These are phyloP conservation scores for Penicillium frequentans DNA, from an alignment of 2,329 filamentous ascomycete genomes.

Conservation along the genomic window DNA sequence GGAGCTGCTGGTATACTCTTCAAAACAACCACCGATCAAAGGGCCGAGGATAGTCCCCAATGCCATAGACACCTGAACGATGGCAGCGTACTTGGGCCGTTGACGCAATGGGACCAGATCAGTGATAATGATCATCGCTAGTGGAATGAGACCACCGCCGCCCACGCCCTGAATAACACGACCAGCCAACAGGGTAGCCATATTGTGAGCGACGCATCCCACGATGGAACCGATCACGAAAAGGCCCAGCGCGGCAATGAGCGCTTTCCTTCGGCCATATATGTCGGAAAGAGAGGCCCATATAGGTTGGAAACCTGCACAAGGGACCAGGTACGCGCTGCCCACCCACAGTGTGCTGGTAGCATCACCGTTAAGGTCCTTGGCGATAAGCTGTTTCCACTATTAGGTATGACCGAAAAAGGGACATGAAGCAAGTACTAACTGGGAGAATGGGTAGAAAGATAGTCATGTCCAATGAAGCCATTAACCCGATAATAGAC, in stretches of 20 bases:
- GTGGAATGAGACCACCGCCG: background rate
- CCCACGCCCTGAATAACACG: background rate
- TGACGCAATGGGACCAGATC: background rate
- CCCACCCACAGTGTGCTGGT: constrained; percentile 8
- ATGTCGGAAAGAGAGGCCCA: constrained; percentile 5
- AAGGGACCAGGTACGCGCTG: constrained; percentile 7
- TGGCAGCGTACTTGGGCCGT: background rate
- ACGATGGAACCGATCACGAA: constrained; percentile 11
- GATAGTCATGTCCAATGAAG: background rate
- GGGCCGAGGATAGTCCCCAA: constrained; percentile 6
- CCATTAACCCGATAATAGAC: background rate
- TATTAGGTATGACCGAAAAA: background rate
- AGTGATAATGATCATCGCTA: background rate
- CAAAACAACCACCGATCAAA: constrained; percentile 6
- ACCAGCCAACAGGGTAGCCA: background rate
- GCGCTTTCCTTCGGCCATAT: constrained; percentile 2
- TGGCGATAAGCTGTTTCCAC: constrained; percentile 2
- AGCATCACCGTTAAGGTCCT: constrained; percentile 5
- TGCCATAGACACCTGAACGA: background rate
- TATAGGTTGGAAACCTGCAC: constrained; percentile 5
- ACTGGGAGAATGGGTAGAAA: background rate
- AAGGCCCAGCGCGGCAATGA: constrained; percentile 1
- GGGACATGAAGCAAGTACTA: background rate
- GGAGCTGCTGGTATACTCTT: background rate
- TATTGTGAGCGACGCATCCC: constrained; percentile 1